phyloP scores from a whole-genome alignment of 805 yeast genomes.

The Candida corydali region DNA sequence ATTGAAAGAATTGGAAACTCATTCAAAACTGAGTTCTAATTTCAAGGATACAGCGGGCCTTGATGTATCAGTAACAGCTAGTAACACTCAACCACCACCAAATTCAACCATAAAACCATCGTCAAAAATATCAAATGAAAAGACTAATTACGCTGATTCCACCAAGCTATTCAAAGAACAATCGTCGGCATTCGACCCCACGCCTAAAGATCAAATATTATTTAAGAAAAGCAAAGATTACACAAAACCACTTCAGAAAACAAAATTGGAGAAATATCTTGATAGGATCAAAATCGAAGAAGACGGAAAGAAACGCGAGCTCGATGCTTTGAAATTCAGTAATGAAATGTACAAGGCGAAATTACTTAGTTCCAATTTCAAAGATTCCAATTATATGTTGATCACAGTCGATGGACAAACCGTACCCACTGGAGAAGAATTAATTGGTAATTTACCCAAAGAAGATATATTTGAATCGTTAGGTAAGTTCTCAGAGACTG shows the following conservation, averaged over 20 bases:
- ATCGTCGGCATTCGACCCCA: constrained; percentile 2
- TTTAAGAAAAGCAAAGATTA: background rate
- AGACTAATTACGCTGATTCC: constrained; percentile 7
- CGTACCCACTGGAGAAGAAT: constrained; percentile 29
- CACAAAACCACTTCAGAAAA: constrained; percentile 5
- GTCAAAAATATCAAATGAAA: background rate
- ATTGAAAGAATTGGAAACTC: constrained; percentile 14
- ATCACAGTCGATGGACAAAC: constrained; percentile 33
- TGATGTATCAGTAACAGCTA: background rate
- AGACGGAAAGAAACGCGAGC: constrained; percentile 43
- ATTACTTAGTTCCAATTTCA: constrained; percentile 1
- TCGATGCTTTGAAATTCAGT: constrained; percentile 52
- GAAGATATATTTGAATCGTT: constrained; percentile 43
- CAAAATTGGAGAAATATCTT: constrained; percentile 38
- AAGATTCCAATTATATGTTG: constrained; percentile 23
- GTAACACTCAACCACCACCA: constrained; percentile 3
- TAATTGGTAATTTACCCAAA: constrained; percentile 32
- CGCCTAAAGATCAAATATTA: background rate
- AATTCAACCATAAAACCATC: background rate
- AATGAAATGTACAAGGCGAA: constrained; percentile 14
- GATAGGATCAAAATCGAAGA: constrained; percentile 40
- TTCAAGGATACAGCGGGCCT: background rate
- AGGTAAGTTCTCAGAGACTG: constrained; percentile 28
- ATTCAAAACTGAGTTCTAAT: background rate
- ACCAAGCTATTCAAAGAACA: constrained; percentile 1